Base-by-base conservation (phyloP, 768 basidiomycete species). In the Plicaturopsis crispa region DNA sequence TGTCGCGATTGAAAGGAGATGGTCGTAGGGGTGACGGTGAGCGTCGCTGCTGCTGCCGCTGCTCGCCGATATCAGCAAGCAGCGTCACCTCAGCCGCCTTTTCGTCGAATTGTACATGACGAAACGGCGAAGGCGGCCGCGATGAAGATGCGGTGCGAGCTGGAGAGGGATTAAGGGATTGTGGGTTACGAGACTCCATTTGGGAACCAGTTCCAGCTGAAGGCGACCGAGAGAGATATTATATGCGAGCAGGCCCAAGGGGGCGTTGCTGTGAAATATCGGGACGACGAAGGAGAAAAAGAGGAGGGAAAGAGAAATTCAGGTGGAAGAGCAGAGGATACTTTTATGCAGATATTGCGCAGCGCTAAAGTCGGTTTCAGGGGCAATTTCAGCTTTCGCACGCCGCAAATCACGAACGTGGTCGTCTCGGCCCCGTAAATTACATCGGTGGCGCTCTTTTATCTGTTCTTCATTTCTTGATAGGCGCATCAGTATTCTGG, bases 171-270 rank as follows among this genome's bases (percentile, higher is more conserved):
- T 43, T 18, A 56, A 57, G 37, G 60, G 54, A 16, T 49, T 49
- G 34, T 18, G 42, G 43, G 52, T 52, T 54, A 58, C 59, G 46
- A 48, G 39, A 26, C 21, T 21, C 51, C 53, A 57, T 54, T 40
- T 50, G 53, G 57, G 57, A 35, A 43, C 62, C 62, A 54, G 60
- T 52, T 64, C 51, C 55, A 52, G 38, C 53, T 35, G 45, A 47
- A 34, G 48, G 37, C 28, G 47, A 41, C 39, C 37, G 42, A 42
- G 33, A 36, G 28, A 12, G 36, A 24, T 24, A 48, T 48, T 44
- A 48, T 45, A 47, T 53, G 38, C 33, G 45, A 14, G 32, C 16
- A 31, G 14, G 36, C 35, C 14, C 16, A 24, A 17, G 17, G 11
- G 19, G 39, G 53, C 48, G 46, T 45, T 44, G 49, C 43, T 43